A percentile compares a stretch with the other conserved stretches of the same genome.
Conservation (phyloP, 129 eudicot species). For the Centella asiatica region DNA sequence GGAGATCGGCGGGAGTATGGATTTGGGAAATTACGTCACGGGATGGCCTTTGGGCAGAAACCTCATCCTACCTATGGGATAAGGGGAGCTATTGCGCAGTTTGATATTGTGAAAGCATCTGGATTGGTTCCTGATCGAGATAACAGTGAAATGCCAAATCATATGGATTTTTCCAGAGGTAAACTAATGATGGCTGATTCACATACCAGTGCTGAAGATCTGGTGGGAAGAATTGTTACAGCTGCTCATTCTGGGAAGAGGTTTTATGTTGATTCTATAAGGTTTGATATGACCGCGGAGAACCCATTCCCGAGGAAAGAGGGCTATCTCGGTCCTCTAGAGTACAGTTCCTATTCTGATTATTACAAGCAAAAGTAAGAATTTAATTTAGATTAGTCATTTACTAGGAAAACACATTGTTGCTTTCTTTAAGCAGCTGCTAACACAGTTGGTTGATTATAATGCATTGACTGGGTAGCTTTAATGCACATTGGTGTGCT, state of each 20-base stretch:
- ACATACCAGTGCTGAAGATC: slow-evolving; percentile 48
- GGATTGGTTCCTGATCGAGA: slow-evolving; percentile 72
- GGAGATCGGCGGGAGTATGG: slow-evolving; percentile 97
- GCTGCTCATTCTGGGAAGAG: slow-evolving; percentile 99
- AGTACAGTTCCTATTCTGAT: slow-evolving; percentile 95
- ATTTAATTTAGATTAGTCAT: neutral
- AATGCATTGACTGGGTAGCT: slow-evolving; percentile 31
- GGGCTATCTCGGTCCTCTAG: slow-evolving; percentile 99
- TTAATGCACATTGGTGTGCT: slow-evolving; percentile 34
- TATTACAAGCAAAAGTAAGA: slow-evolving; percentile 91
- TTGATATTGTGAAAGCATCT: slow-evolving; percentile 89
- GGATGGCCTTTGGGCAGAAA: slow-evolving; percentile 75
- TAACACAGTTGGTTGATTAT: slow-evolving; percentile 12
- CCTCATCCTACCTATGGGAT: slow-evolving; percentile 92
- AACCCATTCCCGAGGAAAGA: slow-evolving; percentile 99
- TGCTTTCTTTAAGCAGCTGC: neutral
- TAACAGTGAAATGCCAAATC: slow-evolving; percentile 18
- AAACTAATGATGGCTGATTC: slow-evolving; percentile 88
- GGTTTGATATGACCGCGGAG: slow-evolving; percentile 91
- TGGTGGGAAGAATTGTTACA: slow-evolving; percentile 86
- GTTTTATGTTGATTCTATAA: slow-evolving; percentile 84
- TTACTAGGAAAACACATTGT: neutral
- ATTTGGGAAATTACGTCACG: slow-evolving; percentile 76
- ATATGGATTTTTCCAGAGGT: slow-evolving; percentile 33
- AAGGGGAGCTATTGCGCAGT: slow-evolving; percentile 96